Evolutionary conservation across 129 eudicot genomes (phyloP), one percentile per base, ranked within the genome.

Genomic region (Artemisia annua): DNA sequence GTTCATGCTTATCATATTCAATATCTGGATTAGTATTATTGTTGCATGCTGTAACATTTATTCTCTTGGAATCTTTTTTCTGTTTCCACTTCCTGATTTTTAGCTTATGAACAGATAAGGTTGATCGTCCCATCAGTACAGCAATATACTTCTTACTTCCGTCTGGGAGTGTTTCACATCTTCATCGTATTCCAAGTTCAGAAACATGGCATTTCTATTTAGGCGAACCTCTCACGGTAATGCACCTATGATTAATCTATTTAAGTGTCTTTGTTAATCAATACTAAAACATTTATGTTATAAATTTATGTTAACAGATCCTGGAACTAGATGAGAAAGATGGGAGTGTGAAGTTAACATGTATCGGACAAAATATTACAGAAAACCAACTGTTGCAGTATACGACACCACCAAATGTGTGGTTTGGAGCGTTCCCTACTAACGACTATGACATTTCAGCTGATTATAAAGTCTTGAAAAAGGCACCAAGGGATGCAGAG

Each of bases 351-450:
- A 90, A 90, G 77, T 44, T 90, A 61, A 90, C 97, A 50, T 82
- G 82, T 67, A 81, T 94, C 17, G 98, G 97, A 68, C 89, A 90
- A 28, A 80, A 90, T 71, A 73, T 77, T 14, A 80, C 52, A 20
- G 81, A 64, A 26, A 78, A 90, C 73, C 92, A 94, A 72, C 83
- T 77, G 8, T 61, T 91, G 51, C 98, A 94, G 83, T 83, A 94
- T 54, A 80, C 88, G 4, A 91, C 85, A 66, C 96, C 96, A 63
- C 96, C 98, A 69, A 83, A 90, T 48, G 90, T 90, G 68, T 94
- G 98, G 98, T 94, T 94, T 72, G 96, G 97, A 59, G 88, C 98
- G 7, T 94, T 82, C 59, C 98, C 98, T 1, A 77, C 96, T 2
- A 75, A 79, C 26, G 98, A 94, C 58, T 53, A 80, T 49, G 69